These are phyloP conservation scores for Podila epicladia DNA, from an alignment of 192 early-diverging fungal species.

Conservation along the genomic window DNA sequence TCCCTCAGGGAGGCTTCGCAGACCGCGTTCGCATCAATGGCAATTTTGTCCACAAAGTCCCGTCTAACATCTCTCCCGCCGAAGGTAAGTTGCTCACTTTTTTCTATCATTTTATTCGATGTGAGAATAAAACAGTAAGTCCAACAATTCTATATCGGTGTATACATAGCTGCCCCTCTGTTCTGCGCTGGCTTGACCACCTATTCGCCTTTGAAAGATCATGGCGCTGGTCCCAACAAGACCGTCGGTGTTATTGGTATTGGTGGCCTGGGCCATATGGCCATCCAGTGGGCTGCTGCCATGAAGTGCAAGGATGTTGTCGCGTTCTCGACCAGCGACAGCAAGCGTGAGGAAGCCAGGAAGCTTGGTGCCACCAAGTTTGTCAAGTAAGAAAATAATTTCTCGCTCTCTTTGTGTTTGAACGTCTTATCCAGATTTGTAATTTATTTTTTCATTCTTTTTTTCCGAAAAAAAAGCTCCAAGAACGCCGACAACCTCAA, in stretches of 20 bases:
- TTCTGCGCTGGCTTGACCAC: slow-evolving; percentile 89
- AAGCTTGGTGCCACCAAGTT: slow-evolving; percentile 71
- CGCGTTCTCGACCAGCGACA: slow-evolving; percentile 64
- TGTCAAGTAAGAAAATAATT: slow-evolving; percentile 2
- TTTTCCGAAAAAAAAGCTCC: background rate
- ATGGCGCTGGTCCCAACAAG: slow-evolving; percentile 55
- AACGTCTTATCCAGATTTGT: no score
- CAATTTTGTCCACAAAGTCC: slow-evolving; percentile 72
- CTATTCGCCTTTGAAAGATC: slow-evolving; percentile 62
- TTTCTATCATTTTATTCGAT: background rate
- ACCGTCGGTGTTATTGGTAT: slow-evolving; percentile 73
- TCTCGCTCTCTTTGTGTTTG: no score
- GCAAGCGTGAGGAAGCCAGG: slow-evolving; percentile 64
- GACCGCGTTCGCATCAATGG: slow-evolving; percentile 66
- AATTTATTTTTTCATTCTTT: no score
- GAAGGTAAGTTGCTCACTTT: slow-evolving; percentile 53
- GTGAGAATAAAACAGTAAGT: no score
- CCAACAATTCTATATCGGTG: no score
- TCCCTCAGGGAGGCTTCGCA: slow-evolving; percentile 64
- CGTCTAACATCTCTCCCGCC: slow-evolving; percentile 58
- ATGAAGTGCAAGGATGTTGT: slow-evolving; percentile 61
- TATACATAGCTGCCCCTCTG: slow-evolving; percentile 69
- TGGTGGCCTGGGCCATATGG: slow-evolving; percentile 78
- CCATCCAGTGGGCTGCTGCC: slow-evolving; percentile 69
- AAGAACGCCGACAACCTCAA: slow-evolving; percentile 30